Evolutionary conservation across 1,284 basidiomycete species (phyloP).

Genomic region (Neotropicomus parvogracilis): DNA sequence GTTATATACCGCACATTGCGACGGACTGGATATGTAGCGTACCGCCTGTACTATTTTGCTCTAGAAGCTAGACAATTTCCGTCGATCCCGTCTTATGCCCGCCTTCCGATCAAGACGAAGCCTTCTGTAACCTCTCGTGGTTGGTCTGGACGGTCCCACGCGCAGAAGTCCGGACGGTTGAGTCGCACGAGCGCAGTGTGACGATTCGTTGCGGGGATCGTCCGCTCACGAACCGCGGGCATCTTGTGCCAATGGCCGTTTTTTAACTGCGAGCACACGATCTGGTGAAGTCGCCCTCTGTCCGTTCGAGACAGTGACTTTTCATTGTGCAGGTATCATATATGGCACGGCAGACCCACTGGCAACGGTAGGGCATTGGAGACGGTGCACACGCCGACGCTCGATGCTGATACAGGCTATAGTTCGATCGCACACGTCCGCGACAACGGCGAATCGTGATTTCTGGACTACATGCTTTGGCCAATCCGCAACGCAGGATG

Average conservation of each 20-base stretch:
- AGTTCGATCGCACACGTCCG: too few species aligned
- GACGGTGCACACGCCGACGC: too few species aligned
- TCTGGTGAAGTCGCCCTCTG: too few species aligned
- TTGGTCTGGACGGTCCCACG: too few species aligned
- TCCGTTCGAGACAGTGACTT: too few species aligned
- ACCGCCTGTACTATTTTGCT: constrained; percentile 28
- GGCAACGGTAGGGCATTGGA: too few species aligned
- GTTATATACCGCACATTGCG: constrained; percentile 14
- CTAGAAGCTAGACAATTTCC: constrained; percentile 27
- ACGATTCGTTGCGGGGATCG: constrained; percentile 13
- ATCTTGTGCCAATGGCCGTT: background rate
- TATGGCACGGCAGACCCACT: too few species aligned
- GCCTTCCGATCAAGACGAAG: background rate
- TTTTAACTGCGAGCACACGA: constrained; percentile 6
- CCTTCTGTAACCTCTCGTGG: background rate
- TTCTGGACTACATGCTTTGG: background rate
- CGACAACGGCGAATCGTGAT: too few species aligned
- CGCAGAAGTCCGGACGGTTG: too few species aligned
- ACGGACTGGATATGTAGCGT: constrained; percentile 24
- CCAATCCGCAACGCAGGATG: background rate
- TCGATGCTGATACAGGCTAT: too few species aligned
- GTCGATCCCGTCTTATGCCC: constrained; percentile 9
- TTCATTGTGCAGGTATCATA: too few species aligned
- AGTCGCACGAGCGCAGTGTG: background rate
- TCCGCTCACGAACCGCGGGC: background rate